Conservation (phyloP, 2,329 filamentous ascomycete genomes). For the Periconia sp. region DNA sequence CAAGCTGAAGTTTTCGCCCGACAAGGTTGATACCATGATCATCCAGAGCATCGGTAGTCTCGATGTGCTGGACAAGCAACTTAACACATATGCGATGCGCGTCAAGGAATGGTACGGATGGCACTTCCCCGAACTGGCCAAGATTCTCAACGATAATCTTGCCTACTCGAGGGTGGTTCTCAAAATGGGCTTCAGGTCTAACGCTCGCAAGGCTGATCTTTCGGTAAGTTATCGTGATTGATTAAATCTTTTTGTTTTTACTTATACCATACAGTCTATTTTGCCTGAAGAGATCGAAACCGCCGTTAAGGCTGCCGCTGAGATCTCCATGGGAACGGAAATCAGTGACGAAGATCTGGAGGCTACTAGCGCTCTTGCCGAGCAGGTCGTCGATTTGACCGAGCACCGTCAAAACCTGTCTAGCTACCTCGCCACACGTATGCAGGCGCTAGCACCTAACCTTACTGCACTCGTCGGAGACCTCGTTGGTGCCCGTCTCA, state of each 20-base stretch:
- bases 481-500: conserved; percentile 89
- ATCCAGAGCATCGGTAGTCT: conserved; percentile 87
- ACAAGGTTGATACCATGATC: conserved; percentile 99
- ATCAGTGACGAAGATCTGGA: conserved; percentile 90
- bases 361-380: conserved; percentile 87
- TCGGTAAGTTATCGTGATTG: conserved; percentile 43
- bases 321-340: conserved; percentile 98
- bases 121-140: conserved; percentile 98
- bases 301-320: conserved; percentile 89
- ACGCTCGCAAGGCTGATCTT: conserved; percentile 74
- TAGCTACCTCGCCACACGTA: conserved; percentile 85
- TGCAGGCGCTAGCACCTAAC: conserved; percentile 96
- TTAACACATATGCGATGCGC: conserved; percentile 98
- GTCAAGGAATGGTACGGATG: conserved; percentile 99
- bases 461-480: conserved; percentile 90
- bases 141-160: conserved; percentile 86
- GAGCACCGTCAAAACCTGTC: conserved; percentile 80
- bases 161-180: conserved; percentile 89
- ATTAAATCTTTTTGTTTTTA: neutral
- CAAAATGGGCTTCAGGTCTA: conserved; percentile 84
- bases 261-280: conserved; percentile 55
- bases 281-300: conserved; percentile 93
- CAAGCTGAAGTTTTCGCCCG: conserved; percentile 97
- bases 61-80: conserved; percentile 96
- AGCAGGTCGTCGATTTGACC: conserved; percentile 89